Percentiles rank a stretch among this genome's conserved stretches.
Conservation (phyloP, 2,329 filamentous ascomycete species). For the Ophiocordyceps australis region DNA sequence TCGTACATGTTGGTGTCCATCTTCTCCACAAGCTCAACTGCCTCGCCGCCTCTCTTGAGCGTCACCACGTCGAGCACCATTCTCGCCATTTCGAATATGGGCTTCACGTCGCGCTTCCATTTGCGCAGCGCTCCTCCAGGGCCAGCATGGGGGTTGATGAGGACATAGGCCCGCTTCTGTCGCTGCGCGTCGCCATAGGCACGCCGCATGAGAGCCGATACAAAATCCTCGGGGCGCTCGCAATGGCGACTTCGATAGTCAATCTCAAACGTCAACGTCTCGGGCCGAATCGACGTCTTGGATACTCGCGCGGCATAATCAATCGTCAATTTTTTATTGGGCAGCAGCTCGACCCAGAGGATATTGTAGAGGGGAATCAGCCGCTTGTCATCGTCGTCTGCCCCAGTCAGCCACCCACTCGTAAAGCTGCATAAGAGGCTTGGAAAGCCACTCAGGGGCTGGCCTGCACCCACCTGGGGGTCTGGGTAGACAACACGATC, state of each 20-base stretch:
- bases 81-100: constrained; percentile 65
- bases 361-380: constrained; percentile 64
- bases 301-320: constrained; percentile 48
- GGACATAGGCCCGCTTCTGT: constrained; percentile 64
- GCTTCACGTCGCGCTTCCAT: constrained; percentile 60
- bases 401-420: too few species aligned
- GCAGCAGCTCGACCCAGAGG: constrained; percentile 57
- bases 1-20: constrained; percentile 70
- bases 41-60: constrained; percentile 60
- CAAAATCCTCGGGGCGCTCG: constrained; percentile 38
- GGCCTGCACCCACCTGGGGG: too few species aligned
- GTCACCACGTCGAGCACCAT: constrained; percentile 58
- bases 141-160: constrained; percentile 84
- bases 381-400: constrained; percentile 5
- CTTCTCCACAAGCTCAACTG: constrained; percentile 54
- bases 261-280: constrained; percentile 37
- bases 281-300: constrained; percentile 40
- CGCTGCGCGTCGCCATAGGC: constrained; percentile 54
- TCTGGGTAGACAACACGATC: too few species aligned
- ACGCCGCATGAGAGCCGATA: constrained; percentile 42
- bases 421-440: too few species aligned
- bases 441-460: too few species aligned
- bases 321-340: constrained; percentile 43
- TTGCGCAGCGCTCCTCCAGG: constrained; percentile 56
- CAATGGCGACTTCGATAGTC: constrained; percentile 2